phyloP scores from a whole-genome alignment of 2,329 filamentous ascomycete species.

The Botryotinia calthae region DNA sequence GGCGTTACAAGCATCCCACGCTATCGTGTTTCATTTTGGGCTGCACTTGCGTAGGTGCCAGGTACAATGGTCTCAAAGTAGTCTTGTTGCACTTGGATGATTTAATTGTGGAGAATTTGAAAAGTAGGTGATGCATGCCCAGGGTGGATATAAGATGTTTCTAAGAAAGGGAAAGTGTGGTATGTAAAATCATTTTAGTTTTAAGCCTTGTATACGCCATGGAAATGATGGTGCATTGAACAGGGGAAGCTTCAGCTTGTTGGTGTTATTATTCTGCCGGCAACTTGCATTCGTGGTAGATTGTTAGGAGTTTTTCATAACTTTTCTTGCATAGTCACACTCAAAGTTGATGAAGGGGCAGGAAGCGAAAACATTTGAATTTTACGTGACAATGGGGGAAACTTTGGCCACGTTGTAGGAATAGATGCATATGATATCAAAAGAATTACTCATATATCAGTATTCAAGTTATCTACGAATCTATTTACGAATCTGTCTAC shows the following conservation, averaged over 20 bases:
- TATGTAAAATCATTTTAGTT: slow-evolving; percentile 15
- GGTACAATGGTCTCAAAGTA: slow-evolving; percentile 19
- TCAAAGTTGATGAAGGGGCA: slow-evolving; percentile 10
- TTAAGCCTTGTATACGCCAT: slow-evolving; percentile 9
- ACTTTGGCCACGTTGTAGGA: too few species aligned
- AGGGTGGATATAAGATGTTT: slow-evolving; percentile 4
- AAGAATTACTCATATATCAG: background rate
- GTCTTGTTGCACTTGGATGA: slow-evolving; percentile 20
- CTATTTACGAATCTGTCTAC: background rate
- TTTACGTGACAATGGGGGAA: background rate
- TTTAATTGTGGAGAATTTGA: slow-evolving; percentile 12
- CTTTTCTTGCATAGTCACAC: background rate
- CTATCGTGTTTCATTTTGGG: slow-evolving; percentile 39
- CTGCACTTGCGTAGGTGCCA: slow-evolving; percentile 19
- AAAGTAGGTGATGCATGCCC: background rate
- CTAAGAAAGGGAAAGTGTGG: background rate
- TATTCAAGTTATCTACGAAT: background rate
- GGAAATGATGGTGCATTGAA: slow-evolving; percentile 2
- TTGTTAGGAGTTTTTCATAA: background rate
- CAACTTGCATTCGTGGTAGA: slow-evolving; percentile 1
- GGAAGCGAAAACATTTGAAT: background rate
- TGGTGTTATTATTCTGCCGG: slow-evolving; percentile 1
- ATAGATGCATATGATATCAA: background rate
- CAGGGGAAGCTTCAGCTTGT: slow-evolving; percentile 13
- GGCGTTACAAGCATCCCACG: slow-evolving; percentile 35